Evolutionary conservation across 139 green algal species (phyloP).

Genomic region (Eudorina sp.): DNA sequence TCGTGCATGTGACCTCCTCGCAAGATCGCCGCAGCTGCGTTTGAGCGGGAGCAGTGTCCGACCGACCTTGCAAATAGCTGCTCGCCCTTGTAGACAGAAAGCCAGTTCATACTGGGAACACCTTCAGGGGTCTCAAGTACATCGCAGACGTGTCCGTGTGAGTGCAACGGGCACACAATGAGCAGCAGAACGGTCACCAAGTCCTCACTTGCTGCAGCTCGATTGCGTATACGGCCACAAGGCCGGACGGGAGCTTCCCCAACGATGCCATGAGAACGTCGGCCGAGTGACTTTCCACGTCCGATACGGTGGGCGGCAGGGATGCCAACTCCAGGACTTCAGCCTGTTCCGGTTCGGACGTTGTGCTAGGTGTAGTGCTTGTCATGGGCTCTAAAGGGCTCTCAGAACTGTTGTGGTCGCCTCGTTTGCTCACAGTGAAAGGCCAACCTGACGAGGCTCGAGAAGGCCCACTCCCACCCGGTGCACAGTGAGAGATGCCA

Average conservation of each 20-base stretch:
- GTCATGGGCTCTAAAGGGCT: slow-evolving; percentile 25
- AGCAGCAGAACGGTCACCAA: no score
- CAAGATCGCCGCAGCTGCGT: slow-evolving; percentile 16
- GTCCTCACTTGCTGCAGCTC: slow-evolving; percentile 32
- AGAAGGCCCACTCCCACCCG: slow-evolving; percentile 5
- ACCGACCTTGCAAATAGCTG: slow-evolving; percentile 23
- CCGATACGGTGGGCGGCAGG: not conserved
- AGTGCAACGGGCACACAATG: slow-evolving; percentile 2
- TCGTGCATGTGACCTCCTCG: not conserved
- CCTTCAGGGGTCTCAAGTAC: slow-evolving; percentile 23
- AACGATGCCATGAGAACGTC: slow-evolving; percentile 15
- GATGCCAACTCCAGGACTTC: not conserved
- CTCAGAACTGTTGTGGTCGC: not conserved
- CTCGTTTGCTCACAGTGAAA: not conserved
- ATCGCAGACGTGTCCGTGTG: not conserved
- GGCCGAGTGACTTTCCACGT: not conserved
- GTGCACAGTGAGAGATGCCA: slow-evolving; percentile 2
- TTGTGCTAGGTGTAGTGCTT: slow-evolving; percentile 26
- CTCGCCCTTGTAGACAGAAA: slow-evolving; percentile 28
- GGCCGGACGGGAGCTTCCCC: not conserved
- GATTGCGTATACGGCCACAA: not conserved
- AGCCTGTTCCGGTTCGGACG: not conserved
- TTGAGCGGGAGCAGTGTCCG: slow-evolving; percentile 4
- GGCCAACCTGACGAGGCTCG: not conserved
- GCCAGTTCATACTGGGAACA: not conserved